Conservation (phyloP, 495 filamentous ascomycete species). For the Halenospora varia region DNA sequence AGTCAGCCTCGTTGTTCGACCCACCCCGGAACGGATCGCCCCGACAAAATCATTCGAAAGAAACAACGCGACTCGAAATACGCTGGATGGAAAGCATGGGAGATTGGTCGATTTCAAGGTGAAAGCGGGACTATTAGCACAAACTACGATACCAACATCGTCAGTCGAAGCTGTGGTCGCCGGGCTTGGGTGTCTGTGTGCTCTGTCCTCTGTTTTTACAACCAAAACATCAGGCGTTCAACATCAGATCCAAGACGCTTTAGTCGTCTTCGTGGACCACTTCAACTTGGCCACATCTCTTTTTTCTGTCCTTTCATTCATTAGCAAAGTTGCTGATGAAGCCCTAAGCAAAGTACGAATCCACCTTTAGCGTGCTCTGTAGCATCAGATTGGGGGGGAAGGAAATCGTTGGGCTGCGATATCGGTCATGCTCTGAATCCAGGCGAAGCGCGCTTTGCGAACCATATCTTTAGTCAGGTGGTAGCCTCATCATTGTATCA, state of each 20-base stretch:
- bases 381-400: not conserved
- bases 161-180: conserved; percentile 28
- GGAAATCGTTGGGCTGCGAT: conserved; percentile 1
- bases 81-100: conserved; percentile 2
- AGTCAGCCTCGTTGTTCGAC: conserved; percentile 22
- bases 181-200: conserved; percentile 42
- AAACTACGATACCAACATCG: conserved; percentile 52
- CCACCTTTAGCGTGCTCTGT: not conserved
- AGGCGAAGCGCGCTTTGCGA: no score
- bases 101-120: conserved; percentile 24
- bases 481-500: no score
- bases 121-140: conserved; percentile 30
- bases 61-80: not conserved
- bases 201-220: conserved; percentile 75
- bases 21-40: conserved; percentile 11
- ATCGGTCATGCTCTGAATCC: no score
- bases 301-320: conserved; percentile 23
- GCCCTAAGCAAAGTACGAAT: not conserved
- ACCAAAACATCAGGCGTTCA: conserved; percentile 76
- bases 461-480: no score
- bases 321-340: conserved; percentile 13
- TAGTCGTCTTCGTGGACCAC: conserved; percentile 58
- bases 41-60: conserved; percentile 15
- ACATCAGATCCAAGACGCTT: conserved; percentile 71
- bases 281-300: conserved; percentile 61